These are phyloP conservation scores for Akanthomyces lecanii DNA, from an alignment of 2,329 filamentous ascomycete genomes.

Conservation along the genomic window DNA sequence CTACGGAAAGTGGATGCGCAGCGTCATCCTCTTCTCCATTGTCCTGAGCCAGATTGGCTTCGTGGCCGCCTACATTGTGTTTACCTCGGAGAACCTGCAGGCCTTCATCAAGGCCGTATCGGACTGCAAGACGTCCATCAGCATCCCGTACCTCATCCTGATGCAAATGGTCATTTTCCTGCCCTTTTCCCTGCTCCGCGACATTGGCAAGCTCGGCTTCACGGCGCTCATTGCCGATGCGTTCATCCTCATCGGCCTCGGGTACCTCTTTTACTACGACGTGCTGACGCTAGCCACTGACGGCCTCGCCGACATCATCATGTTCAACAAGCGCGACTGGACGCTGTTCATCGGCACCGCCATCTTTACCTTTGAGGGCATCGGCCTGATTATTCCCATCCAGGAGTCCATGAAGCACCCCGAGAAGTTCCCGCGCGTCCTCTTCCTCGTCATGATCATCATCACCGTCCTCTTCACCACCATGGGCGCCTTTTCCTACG, in stretches of 20 bases:
- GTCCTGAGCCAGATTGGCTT: constrained; percentile 95
- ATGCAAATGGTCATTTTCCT: constrained; percentile 95
- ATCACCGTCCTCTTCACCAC: constrained; percentile 87
- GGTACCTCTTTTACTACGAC: constrained; percentile 96
- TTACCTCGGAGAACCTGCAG: constrained; percentile 91
- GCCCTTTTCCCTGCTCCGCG: constrained; percentile 86
- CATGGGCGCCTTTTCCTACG: constrained; percentile 91
- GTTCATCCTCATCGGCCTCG: constrained; percentile 87
- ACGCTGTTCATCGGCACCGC: constrained; percentile 97
- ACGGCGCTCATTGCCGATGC: constrained; percentile 89
- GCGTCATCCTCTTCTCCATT: constrained; percentile 82
- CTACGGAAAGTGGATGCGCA: constrained; percentile 87
- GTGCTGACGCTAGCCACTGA: constrained; percentile 73
- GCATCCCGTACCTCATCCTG: constrained; percentile 84
- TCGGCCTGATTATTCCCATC: constrained; percentile 95
- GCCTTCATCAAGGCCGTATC: constrained; percentile 91
- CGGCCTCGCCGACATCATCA: constrained; percentile 78
- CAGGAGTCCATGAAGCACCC: constrained; percentile 96
- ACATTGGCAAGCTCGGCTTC: constrained; percentile 96
- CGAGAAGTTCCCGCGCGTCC: constrained; percentile 81
- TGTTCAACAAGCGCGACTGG: constrained; percentile 91
- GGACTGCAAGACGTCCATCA: constrained; percentile 78
- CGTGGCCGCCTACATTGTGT: constrained; percentile 92
- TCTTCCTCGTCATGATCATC: constrained; percentile 88
- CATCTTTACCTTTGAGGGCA: constrained; percentile 98